These are phyloP conservation scores for Puccinia horiana DNA, from an alignment of 1,284 basidiomycete species.

Conservation along the genomic window DNA sequence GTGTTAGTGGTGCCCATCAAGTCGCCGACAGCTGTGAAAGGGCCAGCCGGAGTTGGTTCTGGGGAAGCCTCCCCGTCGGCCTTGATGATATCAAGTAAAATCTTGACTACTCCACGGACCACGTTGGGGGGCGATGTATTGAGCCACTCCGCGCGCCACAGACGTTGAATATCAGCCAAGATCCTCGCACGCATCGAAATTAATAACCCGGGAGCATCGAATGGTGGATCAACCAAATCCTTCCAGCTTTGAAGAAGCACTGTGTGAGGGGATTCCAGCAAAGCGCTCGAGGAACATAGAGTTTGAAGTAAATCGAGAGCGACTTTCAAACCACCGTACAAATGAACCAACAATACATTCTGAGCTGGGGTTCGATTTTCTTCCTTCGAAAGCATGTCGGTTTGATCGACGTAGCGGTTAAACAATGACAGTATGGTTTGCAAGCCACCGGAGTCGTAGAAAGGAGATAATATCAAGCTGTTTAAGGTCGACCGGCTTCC, in stretches of 20 bases:
- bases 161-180: conserved; percentile 68
- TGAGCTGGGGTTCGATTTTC: conserved; percentile 43
- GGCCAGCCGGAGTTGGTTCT: conserved; percentile 53
- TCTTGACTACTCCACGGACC: conserved; percentile 70
- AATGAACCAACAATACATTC: conserved; percentile 63
- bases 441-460: conserved; percentile 74
- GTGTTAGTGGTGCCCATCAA: conserved; percentile 58
- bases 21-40: conserved; percentile 54
- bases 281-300: conserved; percentile 74
- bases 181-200: conserved; percentile 74
- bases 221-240: conserved; percentile 69
- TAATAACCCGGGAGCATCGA: conserved; percentile 81
- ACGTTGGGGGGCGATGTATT: conserved; percentile 70
- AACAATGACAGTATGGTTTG: conserved; percentile 69
- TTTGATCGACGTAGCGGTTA: conserved; percentile 62
- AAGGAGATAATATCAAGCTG: conserved; percentile 75
- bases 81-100: conserved; percentile 76
- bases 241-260: conserved; percentile 71
- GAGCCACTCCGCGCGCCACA: conserved; percentile 87
- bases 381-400: conserved; percentile 50
- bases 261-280: conserved; percentile 85
- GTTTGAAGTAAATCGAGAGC: conserved; percentile 75
- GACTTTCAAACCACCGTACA: conserved; percentile 78
- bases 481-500: conserved; percentile 65
- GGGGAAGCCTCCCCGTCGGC: conserved; percentile 75